Evolutionary conservation across 2,329 filamentous ascomycete species (phyloP).

Genomic region (Diaporthe australafricana): DNA sequence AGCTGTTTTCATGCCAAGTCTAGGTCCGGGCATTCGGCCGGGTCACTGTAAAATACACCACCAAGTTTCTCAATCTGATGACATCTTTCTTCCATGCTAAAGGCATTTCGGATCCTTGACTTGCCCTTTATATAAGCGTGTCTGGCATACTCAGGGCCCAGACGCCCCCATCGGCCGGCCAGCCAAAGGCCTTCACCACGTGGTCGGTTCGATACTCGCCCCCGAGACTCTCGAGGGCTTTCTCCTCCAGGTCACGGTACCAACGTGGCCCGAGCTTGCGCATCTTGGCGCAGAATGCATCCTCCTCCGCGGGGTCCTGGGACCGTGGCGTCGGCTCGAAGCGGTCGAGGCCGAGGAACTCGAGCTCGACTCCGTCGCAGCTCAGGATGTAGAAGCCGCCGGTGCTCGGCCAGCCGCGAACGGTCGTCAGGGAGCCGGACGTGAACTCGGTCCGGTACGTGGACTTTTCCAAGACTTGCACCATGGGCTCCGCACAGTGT

Average conservation of each 20-base stretch:
- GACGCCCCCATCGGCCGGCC: conserved; percentile 9
- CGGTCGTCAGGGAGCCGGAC: background rate
- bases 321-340: conserved; percentile 17
- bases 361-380: conserved; percentile 6
- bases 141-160: conserved; percentile 2
- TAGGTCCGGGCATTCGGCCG: conserved; percentile 5
- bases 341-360: conserved; percentile 19
- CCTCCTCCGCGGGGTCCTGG: conserved; percentile 3
- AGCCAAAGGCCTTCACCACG: conserved; percentile 9
- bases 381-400: conserved; percentile 9
- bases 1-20: background rate
- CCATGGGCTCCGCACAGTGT: background rate
- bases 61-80: conserved; percentile 19
- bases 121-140: background rate
- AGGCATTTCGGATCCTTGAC: conserved; percentile 15
- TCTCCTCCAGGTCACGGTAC: background rate
- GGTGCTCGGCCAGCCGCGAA: conserved; percentile 18
- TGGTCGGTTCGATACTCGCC: background rate
- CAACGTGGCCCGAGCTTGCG: conserved; percentile 1
- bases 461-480: background rate
- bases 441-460: conserved; percentile 3
- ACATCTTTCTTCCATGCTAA: conserved; percentile 8
- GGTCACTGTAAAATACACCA: conserved; percentile 9
- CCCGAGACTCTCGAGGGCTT: background rate
- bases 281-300: conserved; percentile 8